Base-by-base conservation (phyloP, 2,329 filamentous ascomycete genomes). In the Colletotrichum cereale region DNA sequence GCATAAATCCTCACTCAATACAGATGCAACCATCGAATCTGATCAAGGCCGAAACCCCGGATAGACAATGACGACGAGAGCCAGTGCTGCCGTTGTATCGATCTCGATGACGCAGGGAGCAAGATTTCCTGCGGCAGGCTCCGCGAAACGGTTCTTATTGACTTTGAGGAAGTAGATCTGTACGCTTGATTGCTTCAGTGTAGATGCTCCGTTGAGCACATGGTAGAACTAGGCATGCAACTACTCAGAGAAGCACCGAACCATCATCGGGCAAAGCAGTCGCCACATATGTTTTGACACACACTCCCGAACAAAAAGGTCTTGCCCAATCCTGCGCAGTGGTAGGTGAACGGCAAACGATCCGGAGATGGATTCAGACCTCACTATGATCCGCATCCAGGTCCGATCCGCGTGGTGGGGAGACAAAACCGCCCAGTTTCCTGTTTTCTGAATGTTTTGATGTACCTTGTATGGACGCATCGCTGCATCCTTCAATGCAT, bases 321-420 rank as follows among this genome's bases (percentile, higher is more conserved):
- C 63, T 58, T 21, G 6, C 40, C 18, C n/a, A 29, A 14, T 11
- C 12, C 21, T 8, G 34, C 12, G 34, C 60, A 14, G 34, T 26
- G 47, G 26, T 55, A 34, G 47, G 18, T n/a, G 29, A 61, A 34
- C 42, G 2, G 18, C 21, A 6, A 8, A n/a, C 11, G 2, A 1
- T 11, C 34, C 5, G 6, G 29, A 6, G 6, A 21, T 44, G 29
- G 38, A 21, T 38, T 24, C 12, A 7, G 10, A 16, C 34, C 26
- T 44, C 61, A 5, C 62, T 12, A 40, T 18, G 12, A 1, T 24
- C 58, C 8, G n/a, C 44, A 58, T 62, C 26, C 50, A 29, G 57
- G 24, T 24, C 38, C 29, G 52, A 68, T 68, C 42, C 44, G 12
- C 65, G 53, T 24, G 12, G 29, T 16, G 26, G 11, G 40, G n/a